A percentile compares a stretch with the other conserved stretches of the same genome.
Evolutionary conservation across 257 asterid genomes (phyloP).

Genomic region (Lantana camara): DNA sequence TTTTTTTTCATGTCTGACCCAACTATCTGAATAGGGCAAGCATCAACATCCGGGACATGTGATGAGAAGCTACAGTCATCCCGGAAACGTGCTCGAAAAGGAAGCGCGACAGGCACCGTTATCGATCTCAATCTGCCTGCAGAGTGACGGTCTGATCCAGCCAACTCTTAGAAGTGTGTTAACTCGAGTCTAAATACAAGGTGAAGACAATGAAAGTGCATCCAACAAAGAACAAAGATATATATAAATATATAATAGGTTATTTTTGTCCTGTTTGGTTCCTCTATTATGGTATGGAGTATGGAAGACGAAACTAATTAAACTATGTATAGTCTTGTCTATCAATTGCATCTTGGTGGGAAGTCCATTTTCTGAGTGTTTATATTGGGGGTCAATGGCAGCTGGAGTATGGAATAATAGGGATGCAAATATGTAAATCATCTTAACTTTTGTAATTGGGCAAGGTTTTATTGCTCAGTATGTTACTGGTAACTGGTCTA

Average conservation of each 20-base stretch:
- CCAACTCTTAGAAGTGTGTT: constrained; percentile 32
- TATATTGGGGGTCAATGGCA: background rate
- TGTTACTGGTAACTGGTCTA: background rate
- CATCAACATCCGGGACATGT: constrained; percentile 61
- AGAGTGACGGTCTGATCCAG: constrained; percentile 39
- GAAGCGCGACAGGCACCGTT: constrained; percentile 31
- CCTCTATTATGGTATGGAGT: background rate
- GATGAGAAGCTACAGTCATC: constrained; percentile 41
- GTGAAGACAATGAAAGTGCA: background rate
- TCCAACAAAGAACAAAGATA: too few relatives aligned
- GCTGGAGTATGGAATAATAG: constrained; percentile 19
- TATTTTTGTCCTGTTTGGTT: background rate
- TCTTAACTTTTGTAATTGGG: background rate
- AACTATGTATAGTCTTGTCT: constrained; percentile 22
- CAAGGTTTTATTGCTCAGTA: background rate
- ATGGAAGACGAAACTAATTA: constrained; percentile 22
- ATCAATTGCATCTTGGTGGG: too few relatives aligned
- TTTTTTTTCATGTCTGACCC: too few relatives aligned
- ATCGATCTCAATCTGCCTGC: constrained; percentile 88
- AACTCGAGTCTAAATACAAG: background rate
- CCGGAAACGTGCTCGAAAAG: constrained; percentile 65
- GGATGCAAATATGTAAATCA: background rate
- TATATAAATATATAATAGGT: constrained; percentile 4
- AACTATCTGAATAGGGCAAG: constrained; percentile 35
- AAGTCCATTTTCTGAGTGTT: too few relatives aligned